phyloP scores from a whole-genome alignment of 305 asterid species.

The Fraxinus nigra region DNA sequence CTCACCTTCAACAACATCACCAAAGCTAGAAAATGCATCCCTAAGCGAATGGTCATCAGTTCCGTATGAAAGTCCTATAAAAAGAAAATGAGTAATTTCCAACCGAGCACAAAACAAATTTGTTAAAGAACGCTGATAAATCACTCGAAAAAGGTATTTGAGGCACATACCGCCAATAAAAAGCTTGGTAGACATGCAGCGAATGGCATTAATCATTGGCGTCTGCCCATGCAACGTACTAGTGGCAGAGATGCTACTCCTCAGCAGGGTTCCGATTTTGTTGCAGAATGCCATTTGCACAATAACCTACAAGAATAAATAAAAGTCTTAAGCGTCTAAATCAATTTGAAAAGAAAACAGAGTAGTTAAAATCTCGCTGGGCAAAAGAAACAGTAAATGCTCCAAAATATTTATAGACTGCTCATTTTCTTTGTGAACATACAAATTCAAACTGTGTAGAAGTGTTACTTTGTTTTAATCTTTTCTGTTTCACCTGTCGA shows the following conservation, averaged over 20 bases:
- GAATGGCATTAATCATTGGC: conserved; percentile 38
- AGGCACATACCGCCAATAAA: conserved; percentile 42
- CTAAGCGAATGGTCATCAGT: conserved; percentile 34
- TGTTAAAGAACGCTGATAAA: not conserved
- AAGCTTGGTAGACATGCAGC: conserved; percentile 47
- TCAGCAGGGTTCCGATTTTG: conserved; percentile 37
- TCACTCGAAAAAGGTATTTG: no score
- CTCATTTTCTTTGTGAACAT: not conserved
- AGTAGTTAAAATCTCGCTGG: not conserved
- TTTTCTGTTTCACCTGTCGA: not conserved
- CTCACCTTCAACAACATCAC: conserved; percentile 54
- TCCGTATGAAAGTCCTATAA: conserved; percentile 46
- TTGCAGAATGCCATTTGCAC: conserved; percentile 47
- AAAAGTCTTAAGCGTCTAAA: not conserved
- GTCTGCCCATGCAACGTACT: conserved; percentile 24
- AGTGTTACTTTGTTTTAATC: not conserved
- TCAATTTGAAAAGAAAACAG: not conserved
- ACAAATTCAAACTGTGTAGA: not conserved
- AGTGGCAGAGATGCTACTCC: conserved; percentile 25
- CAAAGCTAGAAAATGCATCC: conserved; percentile 50
- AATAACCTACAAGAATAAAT: conserved; percentile 14
- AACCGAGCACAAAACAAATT: not conserved
- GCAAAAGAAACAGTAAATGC: not conserved
- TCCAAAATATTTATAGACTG: not conserved
- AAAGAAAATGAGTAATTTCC: not conserved